Base-by-base conservation (phyloP, 106 monocot species). In the Chionographis japonica region DNA sequence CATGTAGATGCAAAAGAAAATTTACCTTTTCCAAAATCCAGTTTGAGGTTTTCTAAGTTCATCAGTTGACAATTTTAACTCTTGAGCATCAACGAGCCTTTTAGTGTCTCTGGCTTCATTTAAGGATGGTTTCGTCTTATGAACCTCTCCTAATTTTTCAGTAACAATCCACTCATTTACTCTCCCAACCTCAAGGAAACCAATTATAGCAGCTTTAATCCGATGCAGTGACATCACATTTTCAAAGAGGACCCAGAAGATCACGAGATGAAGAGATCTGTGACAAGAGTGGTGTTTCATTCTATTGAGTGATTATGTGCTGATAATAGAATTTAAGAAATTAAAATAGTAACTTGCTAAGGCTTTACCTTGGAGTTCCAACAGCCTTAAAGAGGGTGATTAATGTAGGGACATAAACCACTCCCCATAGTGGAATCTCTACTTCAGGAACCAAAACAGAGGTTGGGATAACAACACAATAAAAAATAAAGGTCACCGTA, bases 161-260 rank as follows among this genome's bases (percentile, higher is more conserved):
- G 90, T 90, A 16, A 90, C 90, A 59, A 90, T 68, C 90, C 90
- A 90, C 50, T 88, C 88, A 55, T 88, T 88, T 9, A 84, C 88
- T 61, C 88, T 75, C 40, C 79, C 81, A 40, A 58, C 73, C 3
- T 88, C 88, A 49, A 84, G 56, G 11, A 88, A 59, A 20, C 88
- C 88, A 49, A 62, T 84, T 13, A 73, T n/a, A 12, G 88, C 77
- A 16, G 84, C 88, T 72, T 84, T 88, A 27, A 88, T 72, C 54
- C 88, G 78, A 73, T 88, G 88, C 12, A 88, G 60, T 6, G 88
- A 88, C 88, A 88, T 88, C 3, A 84, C 88, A 76, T 88, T 88
- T 67, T 88, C 88, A 58, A 84, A 84, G 19, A 88, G 75, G 7
- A 81, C 69, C 88, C 88, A 88, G 16, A 81, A 41, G 39, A 83